Conservation (phyloP, 805 yeast species). For the Saccharomycopsis selenospora region DNA sequence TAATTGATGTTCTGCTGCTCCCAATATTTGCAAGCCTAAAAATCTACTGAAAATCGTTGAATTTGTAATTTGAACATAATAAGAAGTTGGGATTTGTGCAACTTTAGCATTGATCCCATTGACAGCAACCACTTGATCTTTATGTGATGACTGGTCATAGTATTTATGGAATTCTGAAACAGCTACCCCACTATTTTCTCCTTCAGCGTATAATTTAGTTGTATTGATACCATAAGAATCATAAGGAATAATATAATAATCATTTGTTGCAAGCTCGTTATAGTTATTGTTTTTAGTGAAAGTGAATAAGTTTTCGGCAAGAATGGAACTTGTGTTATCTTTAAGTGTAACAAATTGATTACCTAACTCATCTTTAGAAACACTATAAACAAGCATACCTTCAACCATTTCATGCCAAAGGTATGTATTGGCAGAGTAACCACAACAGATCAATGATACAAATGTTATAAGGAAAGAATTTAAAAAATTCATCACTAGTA, state of each 20-base stretch:
- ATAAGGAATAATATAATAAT: constrained; percentile 17
- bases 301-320: background rate
- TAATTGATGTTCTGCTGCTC: constrained; percentile 13
- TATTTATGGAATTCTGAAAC: constrained; percentile 14
- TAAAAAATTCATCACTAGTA: too few relatives aligned
- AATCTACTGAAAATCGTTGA: background rate
- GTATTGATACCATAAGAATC: constrained; percentile 19
- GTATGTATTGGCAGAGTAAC: constrained; percentile 8
- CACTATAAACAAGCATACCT: constrained; percentile 9
- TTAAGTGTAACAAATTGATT: constrained; percentile 10
- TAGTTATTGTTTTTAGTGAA: constrained; percentile 12
- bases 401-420: constrained; percentile 8
- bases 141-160: constrained; percentile 3
- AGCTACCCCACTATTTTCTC: background rate
- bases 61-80: background rate
- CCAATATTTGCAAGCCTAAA: background rate
- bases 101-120: constrained; percentile 12
- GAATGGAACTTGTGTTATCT: constrained; percentile 4
- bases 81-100: background rate
- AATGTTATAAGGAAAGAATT: too few relatives aligned
- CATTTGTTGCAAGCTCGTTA: constrained; percentile 13
- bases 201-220: constrained; percentile 6
- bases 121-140: constrained; percentile 6
- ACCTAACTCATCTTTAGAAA: constrained; percentile 11
- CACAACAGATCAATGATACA: too few relatives aligned